A percentile compares a stretch with the other conserved stretches of the same genome.
Evolutionary conservation across 73 alveolate species (phyloP).

Genomic region (Urostyla sp.): DNA sequence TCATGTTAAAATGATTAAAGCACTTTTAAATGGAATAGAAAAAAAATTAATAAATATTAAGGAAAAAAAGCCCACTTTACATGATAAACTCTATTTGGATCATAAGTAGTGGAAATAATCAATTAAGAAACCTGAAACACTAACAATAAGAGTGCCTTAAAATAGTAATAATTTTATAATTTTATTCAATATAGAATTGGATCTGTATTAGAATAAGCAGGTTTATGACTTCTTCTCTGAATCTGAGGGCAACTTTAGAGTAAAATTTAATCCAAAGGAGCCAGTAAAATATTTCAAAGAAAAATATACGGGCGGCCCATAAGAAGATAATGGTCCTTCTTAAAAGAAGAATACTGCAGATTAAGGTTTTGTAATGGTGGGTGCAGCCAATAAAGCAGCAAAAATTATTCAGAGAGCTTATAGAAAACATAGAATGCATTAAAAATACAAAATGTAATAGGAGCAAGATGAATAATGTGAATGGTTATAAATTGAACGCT

Average conservation of each 20-base stretch:
- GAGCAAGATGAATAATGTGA: not conserved
- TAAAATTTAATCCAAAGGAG: conserved; percentile 10
- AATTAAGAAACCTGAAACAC: conserved; percentile 15
- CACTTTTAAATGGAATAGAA: conserved; percentile 6
- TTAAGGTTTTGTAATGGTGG: not conserved
- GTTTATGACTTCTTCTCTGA: not conserved
- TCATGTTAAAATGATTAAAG: conserved; percentile 9
- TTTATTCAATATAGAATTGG: too few species aligned
- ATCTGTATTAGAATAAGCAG: conserved; percentile 2
- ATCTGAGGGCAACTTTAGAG: not conserved
- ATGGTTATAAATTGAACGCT: not conserved
- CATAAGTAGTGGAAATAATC: not conserved
- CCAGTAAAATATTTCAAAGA: conserved; percentile 1
- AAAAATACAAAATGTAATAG: not conserved
- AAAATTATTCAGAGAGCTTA: not conserved
- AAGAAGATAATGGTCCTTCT: not conserved
- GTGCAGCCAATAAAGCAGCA: conserved; percentile 9
- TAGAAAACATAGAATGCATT: not conserved
- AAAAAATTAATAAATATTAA: conserved; percentile 14
- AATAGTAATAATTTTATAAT: too few species aligned
- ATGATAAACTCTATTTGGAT: conserved; percentile 12
- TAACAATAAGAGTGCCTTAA: too few species aligned
- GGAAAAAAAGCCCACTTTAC: conserved; percentile 30
- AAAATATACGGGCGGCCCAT: conserved; percentile 42
- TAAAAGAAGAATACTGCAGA: not conserved